Evolutionary conservation across 352 stramenopile genomes (phyloP).

Genomic region (Phytopythium oedochilum): DNA sequence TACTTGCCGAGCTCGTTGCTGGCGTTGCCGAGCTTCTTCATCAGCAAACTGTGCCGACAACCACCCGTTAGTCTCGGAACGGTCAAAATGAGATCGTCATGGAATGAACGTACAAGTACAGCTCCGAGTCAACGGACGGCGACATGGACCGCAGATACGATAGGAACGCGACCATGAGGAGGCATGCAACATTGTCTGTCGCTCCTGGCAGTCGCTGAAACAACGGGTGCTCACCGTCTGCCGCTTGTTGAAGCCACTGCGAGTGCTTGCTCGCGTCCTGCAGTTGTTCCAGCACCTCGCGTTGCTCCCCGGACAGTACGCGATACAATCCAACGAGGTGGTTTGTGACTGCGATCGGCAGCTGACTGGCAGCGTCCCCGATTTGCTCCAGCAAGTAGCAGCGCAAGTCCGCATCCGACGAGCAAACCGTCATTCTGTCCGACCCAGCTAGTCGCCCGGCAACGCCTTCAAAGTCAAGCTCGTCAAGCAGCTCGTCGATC

Average conservation of each 20-base stretch:
- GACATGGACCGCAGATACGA: conserved; percentile 63
- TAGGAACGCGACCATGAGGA: conserved; percentile 57
- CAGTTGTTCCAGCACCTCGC: conserved; percentile 16
- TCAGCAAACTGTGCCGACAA: conserved; percentile 44
- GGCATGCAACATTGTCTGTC: conserved; percentile 9
- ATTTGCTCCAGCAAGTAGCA: conserved; percentile 59
- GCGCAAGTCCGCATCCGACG: conserved; percentile 44
- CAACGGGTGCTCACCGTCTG: not conserved
- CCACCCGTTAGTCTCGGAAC: conserved; percentile 5
- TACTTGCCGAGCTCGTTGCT: conserved; percentile 83
- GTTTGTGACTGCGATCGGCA: conserved; percentile 11
- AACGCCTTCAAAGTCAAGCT: conserved; percentile 70
- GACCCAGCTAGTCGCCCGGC: conserved; percentile 19
- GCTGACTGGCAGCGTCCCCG: conserved; percentile 65
- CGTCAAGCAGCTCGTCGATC: conserved; percentile 42
- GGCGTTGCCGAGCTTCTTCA: conserved; percentile 87
- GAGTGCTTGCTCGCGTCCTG: conserved; percentile 2
- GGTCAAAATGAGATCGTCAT: not conserved
- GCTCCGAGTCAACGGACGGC: conserved; percentile 59
- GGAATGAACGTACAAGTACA: conserved; percentile 68
- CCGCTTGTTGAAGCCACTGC: conserved; percentile 3
- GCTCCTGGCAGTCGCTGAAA: not conserved
- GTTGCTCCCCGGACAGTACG: conserved; percentile 42
- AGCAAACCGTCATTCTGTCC: conserved; percentile 33
- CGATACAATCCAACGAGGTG: conserved; percentile 32